Base-by-base conservation (phyloP, 495 filamentous ascomycete genomes). In the Penicillium bovifimosum region DNA sequence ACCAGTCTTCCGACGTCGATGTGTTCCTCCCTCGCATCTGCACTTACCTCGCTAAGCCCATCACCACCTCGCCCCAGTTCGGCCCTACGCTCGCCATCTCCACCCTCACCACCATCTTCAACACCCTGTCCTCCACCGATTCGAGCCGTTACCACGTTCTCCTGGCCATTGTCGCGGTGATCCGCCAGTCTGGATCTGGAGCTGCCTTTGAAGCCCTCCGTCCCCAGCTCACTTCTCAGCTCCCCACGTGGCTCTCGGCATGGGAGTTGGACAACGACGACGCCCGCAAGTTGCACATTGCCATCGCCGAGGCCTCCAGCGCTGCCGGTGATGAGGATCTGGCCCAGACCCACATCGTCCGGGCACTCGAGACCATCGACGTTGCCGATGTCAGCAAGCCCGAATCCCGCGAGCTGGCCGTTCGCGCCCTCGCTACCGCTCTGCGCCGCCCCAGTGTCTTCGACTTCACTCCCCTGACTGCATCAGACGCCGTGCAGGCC, bases 71-170 rank as follows among this genome's bases (percentile, higher is more conserved):
- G 7, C 86, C 90, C 31, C 72, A 80, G 60, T 90, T 95, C 67
- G 91, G 92, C 52, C 78, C 86, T 49, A 84, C 87, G 35, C 79
- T 99, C 50, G 85, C 89, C 47, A 85, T 96, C 58, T 86, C 85
- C 53, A 86, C 90, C 50, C 83, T 99, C 55, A 90, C 88, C 64
- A 96, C 91, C 51, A 80, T 99, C 70, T 99, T 96, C 86, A 99
- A 99, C 76, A 88, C 95, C 45, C 83, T 97, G 47, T 76, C 82
- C 39, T 64, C 81, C 38, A 73, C 79, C 53, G 87, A 90, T 66
- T 85, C 87, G 9, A 79, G 86, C 61, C 86, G 92, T 28, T 96
- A 86, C 78, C 85, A 95, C 60, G 88, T 97, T 55, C 85, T 97
- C 62, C 75, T 90, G 70, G 82, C 88, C 58, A 87, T 96, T 56